Conservation (phyloP, 73 alveolate species). For the Symbiodinium natans region DNA sequence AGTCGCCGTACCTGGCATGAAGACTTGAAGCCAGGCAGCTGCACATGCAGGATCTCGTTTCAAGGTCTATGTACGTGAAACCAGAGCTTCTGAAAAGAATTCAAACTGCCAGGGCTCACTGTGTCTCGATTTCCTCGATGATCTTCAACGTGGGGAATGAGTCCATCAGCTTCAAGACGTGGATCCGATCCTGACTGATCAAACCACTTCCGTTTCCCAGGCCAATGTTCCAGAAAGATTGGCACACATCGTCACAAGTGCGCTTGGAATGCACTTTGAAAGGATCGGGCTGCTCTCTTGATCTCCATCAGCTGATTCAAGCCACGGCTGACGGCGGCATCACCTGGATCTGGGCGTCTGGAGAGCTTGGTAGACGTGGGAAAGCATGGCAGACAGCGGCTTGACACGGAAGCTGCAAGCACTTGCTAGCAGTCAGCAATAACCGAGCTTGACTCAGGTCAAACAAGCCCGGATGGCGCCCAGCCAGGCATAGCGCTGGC, state of each 20-base stretch:
- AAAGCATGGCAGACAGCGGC: too few relatives aligned
- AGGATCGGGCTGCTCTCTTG: conserved; percentile 60
- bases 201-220: too few relatives aligned
- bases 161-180: conserved; percentile 66
- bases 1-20: conserved; percentile 60
- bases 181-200: conserved; percentile 50
- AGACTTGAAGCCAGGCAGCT: too few relatives aligned
- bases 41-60: background rate
- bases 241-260: too few relatives aligned
- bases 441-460: background rate
- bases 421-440: background rate
- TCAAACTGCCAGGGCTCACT: background rate
- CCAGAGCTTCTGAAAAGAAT: background rate
- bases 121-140: conserved; percentile 80
- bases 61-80: background rate
- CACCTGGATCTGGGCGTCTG: conserved; percentile 16
- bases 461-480: background rate
- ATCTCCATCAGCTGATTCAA: conserved; percentile 81
- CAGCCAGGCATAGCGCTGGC: conserved; percentile 58
- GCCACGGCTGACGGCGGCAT: conserved; percentile 74
- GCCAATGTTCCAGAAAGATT: too few relatives aligned
- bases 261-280: background rate
- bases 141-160: conserved; percentile 52
- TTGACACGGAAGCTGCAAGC: too few relatives aligned
- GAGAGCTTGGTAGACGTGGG: background rate